phyloP scores from a whole-genome alignment of 1,284 basidiomycete genomes.

The Heliocybe sulcata region DNA sequence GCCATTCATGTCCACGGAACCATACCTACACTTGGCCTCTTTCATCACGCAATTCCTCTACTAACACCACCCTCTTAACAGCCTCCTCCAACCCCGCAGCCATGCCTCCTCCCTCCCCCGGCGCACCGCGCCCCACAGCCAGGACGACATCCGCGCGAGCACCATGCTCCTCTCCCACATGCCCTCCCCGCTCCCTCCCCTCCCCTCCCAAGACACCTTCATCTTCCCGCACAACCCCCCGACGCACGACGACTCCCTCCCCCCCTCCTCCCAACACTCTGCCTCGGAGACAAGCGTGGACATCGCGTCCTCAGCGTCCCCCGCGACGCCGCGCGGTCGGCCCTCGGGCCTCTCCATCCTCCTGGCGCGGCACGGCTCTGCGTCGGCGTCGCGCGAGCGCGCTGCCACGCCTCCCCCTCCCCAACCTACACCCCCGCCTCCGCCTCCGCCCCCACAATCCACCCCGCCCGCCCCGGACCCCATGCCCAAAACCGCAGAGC shows the following conservation, averaged over 20 bases:
- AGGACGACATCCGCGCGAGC: slow-evolving; percentile 53
- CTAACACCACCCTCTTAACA: slow-evolving; percentile 7
- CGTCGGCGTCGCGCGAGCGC: too few relatives aligned
- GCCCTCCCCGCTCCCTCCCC: slow-evolving; percentile 16
- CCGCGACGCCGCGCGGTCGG: slow-evolving; percentile 14
- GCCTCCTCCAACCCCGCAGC: slow-evolving; percentile 32
- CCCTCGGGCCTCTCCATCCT: slow-evolving; percentile 38
- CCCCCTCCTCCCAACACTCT: slow-evolving; percentile 16
- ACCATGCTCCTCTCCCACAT: slow-evolving; percentile 61
- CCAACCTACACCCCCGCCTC: not conserved
- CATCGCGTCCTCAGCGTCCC: slow-evolving; percentile 24
- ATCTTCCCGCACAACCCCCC: slow-evolving; percentile 23
- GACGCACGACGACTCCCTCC: slow-evolving; percentile 13
- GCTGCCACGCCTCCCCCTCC: not conserved
- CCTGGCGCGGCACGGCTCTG: slow-evolving; percentile 21
- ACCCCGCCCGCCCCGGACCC: not conserved
- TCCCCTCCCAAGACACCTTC: slow-evolving; percentile 24
- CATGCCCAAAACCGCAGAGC: too few relatives aligned
- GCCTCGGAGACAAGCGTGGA: slow-evolving; percentile 14
- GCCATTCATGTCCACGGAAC: too few relatives aligned
- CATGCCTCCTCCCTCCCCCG: slow-evolving; percentile 21
- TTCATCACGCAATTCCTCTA: not conserved
- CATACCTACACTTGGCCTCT: too few relatives aligned
- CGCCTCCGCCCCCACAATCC: not conserved
- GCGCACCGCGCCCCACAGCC: slow-evolving; percentile 35